These are phyloP conservation scores for Durio zibethinus DNA, from an alignment of 345 rosid genomes.

Conservation along the genomic window DNA sequence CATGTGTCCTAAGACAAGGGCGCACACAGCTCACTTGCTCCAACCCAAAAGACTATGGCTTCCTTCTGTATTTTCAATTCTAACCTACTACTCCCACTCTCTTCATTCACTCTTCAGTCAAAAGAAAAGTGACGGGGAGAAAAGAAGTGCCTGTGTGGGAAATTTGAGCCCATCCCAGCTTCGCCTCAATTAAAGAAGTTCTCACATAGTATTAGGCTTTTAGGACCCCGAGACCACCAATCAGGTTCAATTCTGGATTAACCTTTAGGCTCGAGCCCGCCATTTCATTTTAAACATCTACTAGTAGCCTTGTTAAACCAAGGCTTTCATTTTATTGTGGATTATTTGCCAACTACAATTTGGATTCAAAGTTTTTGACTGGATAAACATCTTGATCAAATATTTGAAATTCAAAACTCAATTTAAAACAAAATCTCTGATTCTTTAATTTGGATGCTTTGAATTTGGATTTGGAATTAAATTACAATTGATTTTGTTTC, in stretches of 20 bases:
- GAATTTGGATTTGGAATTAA: background rate
- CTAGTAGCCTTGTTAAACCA: too few species aligned
- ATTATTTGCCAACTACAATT: background rate
- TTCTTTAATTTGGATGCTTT: background rate
- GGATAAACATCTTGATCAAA: background rate
- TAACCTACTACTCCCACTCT: too few species aligned
- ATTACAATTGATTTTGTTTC: background rate
- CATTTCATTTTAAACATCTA: too few species aligned
- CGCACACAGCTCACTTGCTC: background rate
- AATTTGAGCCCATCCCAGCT: too few species aligned
- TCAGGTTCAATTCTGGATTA: too few species aligned
- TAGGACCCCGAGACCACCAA: too few species aligned
- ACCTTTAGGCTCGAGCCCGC: too few species aligned
- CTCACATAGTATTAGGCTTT: background rate
- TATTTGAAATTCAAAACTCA: background rate
- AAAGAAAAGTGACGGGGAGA: background rate
- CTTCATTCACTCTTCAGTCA: background rate
- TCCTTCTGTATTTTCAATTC: background rate
- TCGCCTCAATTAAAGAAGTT: too few species aligned
- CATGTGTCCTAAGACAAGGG: background rate
- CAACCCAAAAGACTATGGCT: background rate
- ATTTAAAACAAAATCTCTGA: background rate
- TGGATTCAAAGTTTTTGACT: background rate
- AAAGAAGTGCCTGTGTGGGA: background rate
- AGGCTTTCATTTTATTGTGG: too few species aligned